phyloP scores from a whole-genome alignment of 1,284 basidiomycete species.

The Ceratobasidium sp. region DNA sequence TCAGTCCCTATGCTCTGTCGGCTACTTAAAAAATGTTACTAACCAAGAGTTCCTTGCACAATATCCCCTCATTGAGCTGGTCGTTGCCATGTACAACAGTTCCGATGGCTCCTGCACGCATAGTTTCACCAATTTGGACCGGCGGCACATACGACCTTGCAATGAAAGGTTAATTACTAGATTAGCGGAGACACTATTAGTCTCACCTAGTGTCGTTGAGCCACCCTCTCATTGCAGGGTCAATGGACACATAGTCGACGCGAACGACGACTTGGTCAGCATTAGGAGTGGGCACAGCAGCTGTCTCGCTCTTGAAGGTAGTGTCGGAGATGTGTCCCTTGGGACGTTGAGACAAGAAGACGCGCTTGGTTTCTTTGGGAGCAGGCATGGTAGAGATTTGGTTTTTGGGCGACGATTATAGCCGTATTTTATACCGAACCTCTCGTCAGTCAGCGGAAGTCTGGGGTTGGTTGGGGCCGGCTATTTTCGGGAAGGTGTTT shows the following conservation, averaged over 20 bases:
- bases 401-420: not conserved
- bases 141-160: constrained; percentile 54
- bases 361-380: constrained; percentile 60
- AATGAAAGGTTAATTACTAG: constrained; percentile 63
- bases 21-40: constrained; percentile 43
- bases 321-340: constrained; percentile 65
- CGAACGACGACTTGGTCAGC: constrained; percentile 69
- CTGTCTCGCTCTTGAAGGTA: constrained; percentile 68
- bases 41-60: constrained; percentile 66
- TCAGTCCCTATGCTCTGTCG: not conserved
- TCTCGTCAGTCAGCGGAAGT: not conserved
- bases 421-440: not conserved
- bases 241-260: constrained; percentile 77
- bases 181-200: not conserved
- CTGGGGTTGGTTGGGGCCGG: constrained; percentile 31
- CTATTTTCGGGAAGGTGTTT: not conserved
- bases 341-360: constrained; percentile 78
- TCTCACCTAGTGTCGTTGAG: constrained; percentile 62
- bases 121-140: constrained; percentile 80
- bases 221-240: constrained; percentile 88
- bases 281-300: constrained; percentile 21
- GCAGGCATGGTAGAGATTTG: constrained; percentile 44
- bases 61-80: constrained; percentile 68
- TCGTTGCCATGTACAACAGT: constrained; percentile 58
- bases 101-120: constrained; percentile 78